phyloP scores from a whole-genome alignment of 495 filamentous ascomycete species.

The Hypoxylon cercidicola region DNA sequence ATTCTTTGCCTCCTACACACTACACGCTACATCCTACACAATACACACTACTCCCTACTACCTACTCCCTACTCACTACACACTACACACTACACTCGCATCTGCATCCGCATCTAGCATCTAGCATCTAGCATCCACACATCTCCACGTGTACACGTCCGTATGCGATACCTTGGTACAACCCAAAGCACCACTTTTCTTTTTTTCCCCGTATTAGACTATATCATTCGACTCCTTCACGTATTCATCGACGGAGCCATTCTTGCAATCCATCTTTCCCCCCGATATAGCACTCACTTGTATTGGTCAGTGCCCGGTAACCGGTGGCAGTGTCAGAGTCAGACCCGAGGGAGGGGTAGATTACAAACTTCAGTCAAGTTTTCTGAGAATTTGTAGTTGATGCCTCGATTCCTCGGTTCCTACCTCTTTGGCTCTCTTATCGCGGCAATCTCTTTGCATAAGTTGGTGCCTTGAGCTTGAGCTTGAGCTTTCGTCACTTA shows the following conservation, averaged over 20 bases:
- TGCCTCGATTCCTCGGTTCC: constrained; percentile 23
- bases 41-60: background rate
- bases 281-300: constrained; percentile 6
- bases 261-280: constrained; percentile 11
- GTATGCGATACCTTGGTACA: constrained; percentile 37
- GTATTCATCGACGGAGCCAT: background rate
- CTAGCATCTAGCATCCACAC: too few species aligned
- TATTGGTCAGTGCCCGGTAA: constrained; percentile 23
- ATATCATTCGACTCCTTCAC: too few species aligned
- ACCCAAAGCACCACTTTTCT: constrained; percentile 30
- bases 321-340: background rate
- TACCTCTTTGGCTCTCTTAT: constrained; percentile 4
- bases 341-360: constrained; percentile 24
- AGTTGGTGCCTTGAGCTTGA: background rate
- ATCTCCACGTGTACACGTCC: background rate
- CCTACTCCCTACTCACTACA: constrained; percentile 5
- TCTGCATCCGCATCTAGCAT: too few species aligned
- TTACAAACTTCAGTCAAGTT: constrained; percentile 13
- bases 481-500: constrained; percentile 4
- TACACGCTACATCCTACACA: too few species aligned
- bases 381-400: constrained; percentile 23
- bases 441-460: constrained; percentile 5
- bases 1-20: background rate
- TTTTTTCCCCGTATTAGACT: constrained; percentile 29
- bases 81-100: too few species aligned